These are phyloP conservation scores for Trichosporon inkin DNA, from an alignment of 1,284 basidiomycete species.

Conservation along the genomic window DNA sequence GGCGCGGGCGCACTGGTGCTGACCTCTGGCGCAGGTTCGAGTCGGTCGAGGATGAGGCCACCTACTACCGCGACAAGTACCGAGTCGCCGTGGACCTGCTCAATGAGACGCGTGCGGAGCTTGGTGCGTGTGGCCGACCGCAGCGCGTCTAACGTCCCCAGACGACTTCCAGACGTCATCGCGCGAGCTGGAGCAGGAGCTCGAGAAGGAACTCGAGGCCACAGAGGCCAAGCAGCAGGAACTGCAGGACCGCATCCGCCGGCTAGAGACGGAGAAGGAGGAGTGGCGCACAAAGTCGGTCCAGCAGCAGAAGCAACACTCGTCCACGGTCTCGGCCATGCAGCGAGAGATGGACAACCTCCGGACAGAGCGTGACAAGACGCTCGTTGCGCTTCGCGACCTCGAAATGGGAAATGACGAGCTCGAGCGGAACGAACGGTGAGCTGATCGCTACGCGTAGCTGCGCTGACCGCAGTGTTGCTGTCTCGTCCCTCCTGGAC, in stretches of 20 bases:
- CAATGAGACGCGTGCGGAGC: slow-evolving; percentile 74
- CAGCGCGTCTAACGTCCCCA: slow-evolving; percentile 14
- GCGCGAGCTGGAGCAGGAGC: slow-evolving; percentile 87
- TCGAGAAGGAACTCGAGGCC: slow-evolving; percentile 79
- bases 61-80: slow-evolving; percentile 78
- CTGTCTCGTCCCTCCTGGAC: slow-evolving; percentile 84
- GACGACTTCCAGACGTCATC: slow-evolving; percentile 87
- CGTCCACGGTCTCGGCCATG: slow-evolving; percentile 62
- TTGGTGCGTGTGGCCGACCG: slow-evolving; percentile 46
- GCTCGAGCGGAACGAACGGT: slow-evolving; percentile 81
- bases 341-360: slow-evolving; percentile 73
- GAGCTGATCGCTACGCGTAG: slow-evolving; percentile 9
- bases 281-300: slow-evolving; percentile 87
- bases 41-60: slow-evolving; percentile 44
- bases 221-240: slow-evolving; percentile 83
- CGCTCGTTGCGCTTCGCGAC: slow-evolving; percentile 76
- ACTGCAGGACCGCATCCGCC: slow-evolving; percentile 67
- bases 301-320: slow-evolving; percentile 81
- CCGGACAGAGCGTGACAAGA: slow-evolving; percentile 70
- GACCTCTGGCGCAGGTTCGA: slow-evolving; percentile 38
- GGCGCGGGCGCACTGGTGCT: background rate
- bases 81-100: slow-evolving; percentile 79
- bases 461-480: slow-evolving; percentile 55
- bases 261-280: slow-evolving; percentile 73
- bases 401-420: slow-evolving; percentile 96